phyloP scores from a whole-genome alignment of 2,329 filamentous ascomycete species.

The Graphiopsis chlorocephala region DNA sequence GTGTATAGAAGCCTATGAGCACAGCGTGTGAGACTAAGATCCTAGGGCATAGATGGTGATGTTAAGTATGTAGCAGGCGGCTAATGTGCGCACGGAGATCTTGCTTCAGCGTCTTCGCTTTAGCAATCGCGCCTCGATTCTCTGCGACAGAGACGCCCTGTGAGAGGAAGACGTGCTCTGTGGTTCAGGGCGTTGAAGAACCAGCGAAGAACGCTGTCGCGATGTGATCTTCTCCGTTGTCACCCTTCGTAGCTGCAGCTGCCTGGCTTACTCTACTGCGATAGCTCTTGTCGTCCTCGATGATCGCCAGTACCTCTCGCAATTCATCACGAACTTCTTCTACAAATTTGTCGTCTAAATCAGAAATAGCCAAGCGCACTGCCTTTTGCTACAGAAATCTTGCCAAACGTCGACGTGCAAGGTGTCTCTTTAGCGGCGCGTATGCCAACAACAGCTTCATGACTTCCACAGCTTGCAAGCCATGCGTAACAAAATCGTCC shows the following conservation, averaged over 20 bases:
- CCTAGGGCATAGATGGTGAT: not conserved
- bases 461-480: not conserved
- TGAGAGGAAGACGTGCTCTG: too few relatives aligned
- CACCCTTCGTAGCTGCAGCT: too few relatives aligned
- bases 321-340: not conserved
- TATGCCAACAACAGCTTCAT: not conserved
- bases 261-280: not conserved
- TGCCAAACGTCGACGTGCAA: not conserved
- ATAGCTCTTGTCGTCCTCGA: not conserved
- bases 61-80: not conserved
- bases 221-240: too few relatives aligned
- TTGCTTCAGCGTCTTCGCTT: not conserved
- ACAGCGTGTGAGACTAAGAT: not conserved
- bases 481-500: not conserved
- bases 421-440: not conserved
- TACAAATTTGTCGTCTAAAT: too few relatives aligned
- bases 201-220: too few relatives aligned
- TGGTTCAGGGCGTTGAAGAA: too few relatives aligned
- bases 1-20: not conserved
- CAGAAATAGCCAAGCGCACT: not conserved
- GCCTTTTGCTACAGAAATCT: not conserved
- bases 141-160: not conserved
- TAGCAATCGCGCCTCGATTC: not conserved
- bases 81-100: not conserved
- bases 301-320: not conserved